Evolutionary conservation across 1,284 basidiomycete genomes (phyloP).

Genomic region (Boletus sp.): DNA sequence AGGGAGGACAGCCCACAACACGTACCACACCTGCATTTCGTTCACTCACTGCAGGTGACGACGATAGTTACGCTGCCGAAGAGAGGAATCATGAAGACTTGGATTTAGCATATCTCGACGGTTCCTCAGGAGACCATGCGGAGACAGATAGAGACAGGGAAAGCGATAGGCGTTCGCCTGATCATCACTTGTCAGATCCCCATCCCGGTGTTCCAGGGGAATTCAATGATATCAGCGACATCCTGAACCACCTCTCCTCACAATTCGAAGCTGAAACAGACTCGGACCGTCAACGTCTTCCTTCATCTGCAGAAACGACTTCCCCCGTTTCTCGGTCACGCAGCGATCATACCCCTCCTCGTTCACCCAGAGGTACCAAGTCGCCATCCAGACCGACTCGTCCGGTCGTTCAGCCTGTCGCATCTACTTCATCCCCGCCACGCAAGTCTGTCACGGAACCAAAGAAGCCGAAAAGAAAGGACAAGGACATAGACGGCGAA

Average conservation of each 20-base stretch:
- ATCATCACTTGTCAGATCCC: constrained; percentile 29
- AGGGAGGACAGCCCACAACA: constrained; percentile 51
- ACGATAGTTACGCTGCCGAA: constrained; percentile 30
- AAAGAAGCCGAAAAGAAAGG: constrained; percentile 41
- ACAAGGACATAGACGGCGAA: constrained; percentile 33
- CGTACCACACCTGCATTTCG: constrained; percentile 71
- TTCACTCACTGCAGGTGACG: constrained; percentile 58
- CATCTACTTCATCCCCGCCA: constrained; percentile 32
- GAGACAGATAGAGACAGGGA: constrained; percentile 37
- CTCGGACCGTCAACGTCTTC: constrained; percentile 34
- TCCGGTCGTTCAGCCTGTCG: constrained; percentile 32
- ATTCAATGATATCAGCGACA: constrained; percentile 70
- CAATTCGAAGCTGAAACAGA: constrained; percentile 59
- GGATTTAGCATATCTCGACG: constrained; percentile 50
- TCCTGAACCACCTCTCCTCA: constrained; percentile 64
- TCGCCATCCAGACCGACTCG: constrained; percentile 33
- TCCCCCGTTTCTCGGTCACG: constrained; percentile 35
- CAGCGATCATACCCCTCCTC: constrained; percentile 22
- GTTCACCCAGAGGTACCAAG: constrained; percentile 22
- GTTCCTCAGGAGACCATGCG: constrained; percentile 31
- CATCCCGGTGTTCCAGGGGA: constrained; percentile 49
- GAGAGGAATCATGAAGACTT: constrained; percentile 48
- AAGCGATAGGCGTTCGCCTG: constrained; percentile 28
- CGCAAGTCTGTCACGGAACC: constrained; percentile 18
- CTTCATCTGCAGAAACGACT: constrained; percentile 24